Evolutionary conservation across 192 early-diverging fungal species (phyloP).

Genomic region (Coemansia guatemalensis): DNA sequence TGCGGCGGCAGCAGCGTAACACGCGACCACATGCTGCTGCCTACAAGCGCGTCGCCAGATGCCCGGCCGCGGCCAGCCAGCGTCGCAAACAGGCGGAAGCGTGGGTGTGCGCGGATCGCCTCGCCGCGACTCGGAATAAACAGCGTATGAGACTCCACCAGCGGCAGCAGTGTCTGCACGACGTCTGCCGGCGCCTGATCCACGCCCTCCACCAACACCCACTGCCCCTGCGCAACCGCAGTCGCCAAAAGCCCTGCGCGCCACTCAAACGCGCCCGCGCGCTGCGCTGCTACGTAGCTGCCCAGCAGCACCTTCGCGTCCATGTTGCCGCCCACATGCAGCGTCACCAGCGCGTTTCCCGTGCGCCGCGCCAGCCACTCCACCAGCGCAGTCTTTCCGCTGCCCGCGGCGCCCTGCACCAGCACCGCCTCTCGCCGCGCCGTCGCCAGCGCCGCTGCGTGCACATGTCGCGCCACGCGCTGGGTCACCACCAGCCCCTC

Average conservation of each 20-base stretch:
- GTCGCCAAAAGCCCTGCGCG: conserved; percentile 90
- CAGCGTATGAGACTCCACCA: conserved; percentile 86
- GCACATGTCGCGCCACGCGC: conserved; percentile 74
- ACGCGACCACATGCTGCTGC: conserved; percentile 77
- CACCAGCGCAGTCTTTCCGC: conserved; percentile 88
- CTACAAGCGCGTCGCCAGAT: conserved; percentile 41
- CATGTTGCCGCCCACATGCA: conserved; percentile 95
- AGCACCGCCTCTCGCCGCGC: conserved; percentile 87
- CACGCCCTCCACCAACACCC: conserved; percentile 98
- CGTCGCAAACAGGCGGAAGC: conserved; percentile 93
- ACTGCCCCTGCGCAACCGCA: conserved; percentile 85
- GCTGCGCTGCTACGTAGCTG: conserved; percentile 89
- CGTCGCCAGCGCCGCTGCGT: conserved; percentile 78
- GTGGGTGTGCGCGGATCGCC: conserved; percentile 75
- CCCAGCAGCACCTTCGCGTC: conserved; percentile 94
- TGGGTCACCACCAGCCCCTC: conserved; percentile 69
- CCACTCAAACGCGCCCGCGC: conserved; percentile 94
- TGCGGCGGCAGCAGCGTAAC: conserved; percentile 66
- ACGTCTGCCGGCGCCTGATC: conserved; percentile 95
- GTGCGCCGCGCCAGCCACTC: conserved; percentile 81
- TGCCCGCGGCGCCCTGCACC: conserved; percentile 79
- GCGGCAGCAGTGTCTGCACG: conserved; percentile 83
- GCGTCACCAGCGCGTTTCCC: conserved; percentile 83
- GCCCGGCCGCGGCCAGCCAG: conserved; percentile 57
- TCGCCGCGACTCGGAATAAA: conserved; percentile 91